These are phyloP conservation scores for Pelargonium myrrhifolium DNA, from an alignment of 441 rosid species.

Conservation along the genomic window DNA sequence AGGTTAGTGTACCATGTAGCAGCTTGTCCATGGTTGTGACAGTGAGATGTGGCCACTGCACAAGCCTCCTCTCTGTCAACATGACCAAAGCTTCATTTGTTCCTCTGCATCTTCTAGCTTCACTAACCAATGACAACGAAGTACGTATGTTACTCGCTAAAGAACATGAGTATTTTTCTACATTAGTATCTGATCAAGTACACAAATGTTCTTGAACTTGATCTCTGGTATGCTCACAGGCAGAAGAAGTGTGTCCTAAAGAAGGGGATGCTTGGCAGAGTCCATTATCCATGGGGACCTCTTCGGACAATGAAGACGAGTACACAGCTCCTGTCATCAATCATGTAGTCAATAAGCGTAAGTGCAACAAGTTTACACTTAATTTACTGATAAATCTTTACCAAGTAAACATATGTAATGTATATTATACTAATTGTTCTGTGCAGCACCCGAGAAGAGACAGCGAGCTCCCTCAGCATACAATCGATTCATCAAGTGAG, in stretches of 20 bases:
- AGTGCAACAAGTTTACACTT: background rate
- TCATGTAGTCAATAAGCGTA: conserved; percentile 74
- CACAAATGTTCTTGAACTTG: background rate
- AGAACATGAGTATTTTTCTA: background rate
- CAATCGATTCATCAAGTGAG: conserved; percentile 85
- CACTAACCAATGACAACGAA: conserved; percentile 33
- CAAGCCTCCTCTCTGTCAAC: conserved; percentile 84
- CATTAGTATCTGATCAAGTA: background rate
- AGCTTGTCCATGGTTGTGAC: conserved; percentile 82
- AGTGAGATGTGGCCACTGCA: conserved; percentile 93
- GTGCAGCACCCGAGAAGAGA: conserved; percentile 90
- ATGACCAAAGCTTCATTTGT: conserved; percentile 80
- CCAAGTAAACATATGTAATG: background rate
- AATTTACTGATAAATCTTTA: background rate
- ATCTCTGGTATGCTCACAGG: conserved; percentile 22
- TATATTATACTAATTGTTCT: conserved; percentile 5
- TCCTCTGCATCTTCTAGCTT: conserved; percentile 72
- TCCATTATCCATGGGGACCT: conserved; percentile 35
- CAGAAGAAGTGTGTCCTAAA: conserved; percentile 32
- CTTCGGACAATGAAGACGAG: conserved; percentile 67
- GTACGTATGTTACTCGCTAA: no score
- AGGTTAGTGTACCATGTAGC: conserved; percentile 90
- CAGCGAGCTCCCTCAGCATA: conserved; percentile 97
- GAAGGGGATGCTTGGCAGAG: conserved; percentile 29
- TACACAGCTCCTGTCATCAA: conserved; percentile 32